A percentile compares a stretch with the other conserved stretches of the same genome.
Evolutionary conservation across 352 stramenopile genomes (phyloP).

Genomic region (Globisporangium cylindrosporum): DNA sequence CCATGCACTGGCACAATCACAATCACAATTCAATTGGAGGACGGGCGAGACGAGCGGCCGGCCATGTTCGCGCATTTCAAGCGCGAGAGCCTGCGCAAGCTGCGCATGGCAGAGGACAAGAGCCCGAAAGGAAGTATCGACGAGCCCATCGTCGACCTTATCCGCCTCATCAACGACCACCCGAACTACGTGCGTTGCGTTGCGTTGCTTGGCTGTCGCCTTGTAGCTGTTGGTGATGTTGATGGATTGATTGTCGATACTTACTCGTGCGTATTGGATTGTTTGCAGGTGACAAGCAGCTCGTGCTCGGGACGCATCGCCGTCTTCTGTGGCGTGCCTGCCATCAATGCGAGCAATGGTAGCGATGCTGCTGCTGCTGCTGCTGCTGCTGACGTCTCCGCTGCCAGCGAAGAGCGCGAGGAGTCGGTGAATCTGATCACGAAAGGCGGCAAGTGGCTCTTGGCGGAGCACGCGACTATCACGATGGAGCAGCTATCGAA

Average conservation of each 20-base stretch:
- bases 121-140: slow-evolving; percentile 91
- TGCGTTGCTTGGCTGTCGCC: background rate
- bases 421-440: slow-evolving; percentile 58
- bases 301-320: slow-evolving; percentile 90
- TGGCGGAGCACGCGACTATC: slow-evolving; percentile 77
- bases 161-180: slow-evolving; percentile 83
- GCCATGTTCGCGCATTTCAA: slow-evolving; percentile 83
- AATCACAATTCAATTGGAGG: background rate
- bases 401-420: slow-evolving; percentile 15
- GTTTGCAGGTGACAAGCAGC: slow-evolving; percentile 82
- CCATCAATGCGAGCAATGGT: slow-evolving; percentile 3
- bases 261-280: background rate
- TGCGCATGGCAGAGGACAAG: slow-evolving; percentile 83
- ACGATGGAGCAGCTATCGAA: slow-evolving; percentile 63
- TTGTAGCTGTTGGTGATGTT: background rate
- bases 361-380: slow-evolving; percentile 8
- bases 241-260: background rate
- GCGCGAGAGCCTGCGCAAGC: slow-evolving; percentile 82
- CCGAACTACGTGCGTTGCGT: slow-evolving; percentile 73
- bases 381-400: background rate
- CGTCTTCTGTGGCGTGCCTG: slow-evolving; percentile 70
- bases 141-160: slow-evolving; percentile 85
- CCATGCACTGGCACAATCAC: background rate
- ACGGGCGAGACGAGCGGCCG: background rate
- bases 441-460: slow-evolving; percentile 88